phyloP scores from a whole-genome alignment of 371 early-diverging fungal species.

The Rhizopus stolonifer region DNA sequence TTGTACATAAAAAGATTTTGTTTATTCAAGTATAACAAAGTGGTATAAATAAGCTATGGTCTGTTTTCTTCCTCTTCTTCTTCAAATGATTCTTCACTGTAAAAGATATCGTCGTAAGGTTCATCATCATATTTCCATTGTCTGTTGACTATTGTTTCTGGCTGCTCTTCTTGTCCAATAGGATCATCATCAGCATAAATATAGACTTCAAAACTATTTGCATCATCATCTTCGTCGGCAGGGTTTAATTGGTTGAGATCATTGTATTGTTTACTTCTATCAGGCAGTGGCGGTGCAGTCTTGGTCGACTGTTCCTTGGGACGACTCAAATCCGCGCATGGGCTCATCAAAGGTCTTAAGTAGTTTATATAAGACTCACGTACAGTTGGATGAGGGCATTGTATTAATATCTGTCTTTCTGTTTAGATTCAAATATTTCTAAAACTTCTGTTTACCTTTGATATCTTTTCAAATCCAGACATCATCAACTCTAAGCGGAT shows the following conservation, averaged over 20 bases:
- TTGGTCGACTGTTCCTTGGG: neutral
- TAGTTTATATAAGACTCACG: constrained; percentile 45
- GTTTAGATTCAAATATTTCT: neutral
- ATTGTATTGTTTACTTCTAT: constrained; percentile 2
- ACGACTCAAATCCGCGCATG: constrained; percentile 37
- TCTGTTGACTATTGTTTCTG: neutral
- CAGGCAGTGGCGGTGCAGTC: constrained; percentile 8
- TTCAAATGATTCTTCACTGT: constrained; percentile 11
- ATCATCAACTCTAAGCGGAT: constrained; percentile 49
- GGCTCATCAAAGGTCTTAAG: constrained; percentile 39
- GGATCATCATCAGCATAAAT: constrained; percentile 17
- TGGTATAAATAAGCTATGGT: no score
- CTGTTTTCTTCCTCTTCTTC: constrained; percentile 16
- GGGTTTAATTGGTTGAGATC: neutral
- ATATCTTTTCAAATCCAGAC: constrained; percentile 52
- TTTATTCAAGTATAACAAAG: no score
- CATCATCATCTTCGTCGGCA: constrained; percentile 15
- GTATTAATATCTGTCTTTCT: constrained; percentile 41
- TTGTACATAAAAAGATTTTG: neutral
- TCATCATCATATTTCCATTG: constrained; percentile 22
- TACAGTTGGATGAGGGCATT: constrained; percentile 63
- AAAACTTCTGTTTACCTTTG: constrained; percentile 31
- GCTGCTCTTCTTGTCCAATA: neutral
- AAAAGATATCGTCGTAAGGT: constrained; percentile 34
- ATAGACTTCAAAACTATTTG: constrained; percentile 15